Evolutionary conservation across 306 rosid species (phyloP), one percentile per base, ranked within the genome.

Genomic region (Sechiopsis laciniata): DNA sequence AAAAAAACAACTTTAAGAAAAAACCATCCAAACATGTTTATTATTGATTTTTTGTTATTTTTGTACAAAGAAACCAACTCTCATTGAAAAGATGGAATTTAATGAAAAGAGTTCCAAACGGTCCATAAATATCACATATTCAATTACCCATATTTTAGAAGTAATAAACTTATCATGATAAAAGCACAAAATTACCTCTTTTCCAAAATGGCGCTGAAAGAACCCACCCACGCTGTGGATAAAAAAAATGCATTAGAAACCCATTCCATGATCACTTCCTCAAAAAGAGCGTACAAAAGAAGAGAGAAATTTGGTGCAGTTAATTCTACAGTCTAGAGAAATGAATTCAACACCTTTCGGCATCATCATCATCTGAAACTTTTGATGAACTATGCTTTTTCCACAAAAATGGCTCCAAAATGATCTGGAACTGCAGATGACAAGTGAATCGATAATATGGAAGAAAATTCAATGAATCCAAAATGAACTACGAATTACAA

Each of bases 161-260:
- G 66, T 59, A 12, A 20, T 0, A 2, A 19, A 21, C 26, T 12
- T 50, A 22, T 67, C 24, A 46, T 20, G 55, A 68, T 68, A 69
- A 12, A 52, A 56, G 65, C 19, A 56, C 0, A 50, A 50, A 60
- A 12, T 12, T 86, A 93, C 98, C 96, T 93, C 98, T 85, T 84
- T 81, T 66, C 97, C 98, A 86, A 93, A 93, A 84, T 93, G 98
- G 69, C 97, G 97, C 75, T 87, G 82, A 82, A 90, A 93, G 87
- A 93, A 93, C 14, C 87, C 83, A 42, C 96, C 81, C 46, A 85
- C 98, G 75, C 98, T 93, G 87, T 77, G 45, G 72, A 76, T 78
- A 73, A 82, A 50, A 53, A 54, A 80, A 37, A 37, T 32, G 42
- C 42, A 37, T 37, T 37, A 37, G 42, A 37, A 3, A 37, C 5